Conservation (phyloP, 1,284 basidiomycete genomes). For the Leccinum subrobustum region DNA sequence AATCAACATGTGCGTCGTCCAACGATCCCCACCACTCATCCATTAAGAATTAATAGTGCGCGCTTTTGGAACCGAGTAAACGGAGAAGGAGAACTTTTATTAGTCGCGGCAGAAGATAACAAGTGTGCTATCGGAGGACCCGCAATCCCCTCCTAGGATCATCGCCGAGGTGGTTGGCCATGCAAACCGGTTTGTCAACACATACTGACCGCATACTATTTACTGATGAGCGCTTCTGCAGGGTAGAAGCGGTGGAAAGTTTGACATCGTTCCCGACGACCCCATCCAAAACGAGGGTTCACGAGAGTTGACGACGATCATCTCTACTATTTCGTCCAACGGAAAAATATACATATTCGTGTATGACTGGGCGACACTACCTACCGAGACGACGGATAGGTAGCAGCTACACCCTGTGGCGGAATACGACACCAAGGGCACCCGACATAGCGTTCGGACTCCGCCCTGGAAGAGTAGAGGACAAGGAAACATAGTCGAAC, state of each 20-base stretch:
- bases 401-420: no score
- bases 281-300: conserved; percentile 13
- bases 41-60: conserved; percentile 78
- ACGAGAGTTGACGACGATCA: conserved; percentile 51
- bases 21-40: conserved; percentile 39
- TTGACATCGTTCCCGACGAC: conserved; percentile 50
- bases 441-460: no score
- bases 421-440: no score
- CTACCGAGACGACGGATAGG: no score
- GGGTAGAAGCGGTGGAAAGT: conserved; percentile 59
- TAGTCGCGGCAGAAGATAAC: conserved; percentile 85
- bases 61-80: conserved; percentile 55
- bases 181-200: conserved; percentile 58
- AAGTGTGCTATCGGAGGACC: conserved; percentile 38
- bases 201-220: background rate
- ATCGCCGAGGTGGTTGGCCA: conserved; percentile 72
- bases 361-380: conserved; percentile 49
- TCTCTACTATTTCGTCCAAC: conserved; percentile 77
- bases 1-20: no score
- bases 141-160: conserved; percentile 43
- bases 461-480: no score
- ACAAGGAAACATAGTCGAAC: no score
- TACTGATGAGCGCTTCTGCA: background rate
- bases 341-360: conserved; percentile 66
- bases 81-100: conserved; percentile 61